Percentiles rank a stretch among this genome's conserved stretches.
Conservation (phyloP, 306 rosid genomes). For the Vicia faba region DNA sequence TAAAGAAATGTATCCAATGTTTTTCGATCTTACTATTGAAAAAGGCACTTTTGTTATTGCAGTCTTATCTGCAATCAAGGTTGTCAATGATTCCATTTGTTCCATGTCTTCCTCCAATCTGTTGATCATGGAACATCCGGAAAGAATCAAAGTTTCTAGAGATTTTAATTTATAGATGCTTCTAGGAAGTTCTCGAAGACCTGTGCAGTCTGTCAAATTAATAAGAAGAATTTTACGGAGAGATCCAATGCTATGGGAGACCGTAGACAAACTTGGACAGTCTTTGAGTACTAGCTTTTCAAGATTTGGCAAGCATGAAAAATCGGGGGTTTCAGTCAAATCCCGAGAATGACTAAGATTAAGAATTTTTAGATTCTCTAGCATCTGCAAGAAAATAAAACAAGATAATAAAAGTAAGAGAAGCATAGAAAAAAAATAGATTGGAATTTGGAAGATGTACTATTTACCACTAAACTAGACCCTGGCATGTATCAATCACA, state of each 20-base stretch:
- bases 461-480: not conserved
- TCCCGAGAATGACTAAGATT: slow-evolving; percentile 19
- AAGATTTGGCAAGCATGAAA: slow-evolving; percentile 23
- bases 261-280: not conserved
- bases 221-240: slow-evolving; percentile 1
- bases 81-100: slow-evolving; percentile 11
- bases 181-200: not conserved
- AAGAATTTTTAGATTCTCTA: slow-evolving; percentile 13
- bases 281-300: slow-evolving; percentile 12
- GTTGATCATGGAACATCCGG: slow-evolving; percentile 17
- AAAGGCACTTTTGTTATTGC: slow-evolving; percentile 25
- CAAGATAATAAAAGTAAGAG: not conserved
- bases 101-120: slow-evolving; percentile 17
- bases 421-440: not conserved
- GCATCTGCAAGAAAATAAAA: slow-evolving; percentile 1
- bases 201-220: not conserved
- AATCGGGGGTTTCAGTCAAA: slow-evolving; percentile 3
- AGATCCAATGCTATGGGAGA: slow-evolving; percentile 13
- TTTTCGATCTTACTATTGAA: slow-evolving; percentile 20
- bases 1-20: slow-evolving; percentile 10
- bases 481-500: not conserved
- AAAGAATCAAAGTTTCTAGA: slow-evolving; percentile 11
- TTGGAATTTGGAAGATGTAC: not conserved
- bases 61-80: slow-evolving; percentile 20
- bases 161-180: slow-evolving; percentile 9